Percentiles rank a stretch among this genome's conserved stretches.
These are phyloP conservation scores for Naganishia friedmannii DNA, from an alignment of 768 basidiomycete genomes.

Conservation along the genomic window DNA sequence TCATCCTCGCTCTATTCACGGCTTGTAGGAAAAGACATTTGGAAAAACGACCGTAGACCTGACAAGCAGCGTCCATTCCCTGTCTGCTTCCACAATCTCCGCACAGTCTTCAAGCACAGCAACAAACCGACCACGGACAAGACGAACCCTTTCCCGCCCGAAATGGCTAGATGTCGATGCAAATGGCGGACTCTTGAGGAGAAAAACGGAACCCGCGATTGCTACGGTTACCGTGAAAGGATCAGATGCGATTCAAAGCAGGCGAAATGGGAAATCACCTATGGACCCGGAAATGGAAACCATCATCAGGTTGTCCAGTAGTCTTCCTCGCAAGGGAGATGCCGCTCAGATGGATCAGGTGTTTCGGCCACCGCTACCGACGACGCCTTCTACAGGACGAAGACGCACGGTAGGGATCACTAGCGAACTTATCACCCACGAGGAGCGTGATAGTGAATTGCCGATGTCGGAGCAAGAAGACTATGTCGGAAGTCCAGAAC, in stretches of 20 bases:
- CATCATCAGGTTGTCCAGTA: background rate
- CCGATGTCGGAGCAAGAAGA: background rate
- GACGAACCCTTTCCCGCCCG: slow-evolving; percentile 1
- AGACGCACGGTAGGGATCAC: background rate
- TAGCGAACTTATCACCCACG: background rate
- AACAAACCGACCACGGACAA: background rate
- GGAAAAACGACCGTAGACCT: background rate
- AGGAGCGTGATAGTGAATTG: background rate
- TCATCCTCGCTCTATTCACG: background rate
- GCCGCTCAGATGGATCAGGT: background rate
- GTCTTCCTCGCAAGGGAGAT: background rate
- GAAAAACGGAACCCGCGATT: slow-evolving; percentile 7
- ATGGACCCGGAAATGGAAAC: slow-evolving; percentile 2
- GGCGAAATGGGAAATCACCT: background rate
- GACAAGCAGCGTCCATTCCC: too few species aligned
- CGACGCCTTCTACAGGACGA: background rate
- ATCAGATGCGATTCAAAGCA: background rate
- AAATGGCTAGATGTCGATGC: slow-evolving; percentile 21
- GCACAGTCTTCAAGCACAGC: background rate
- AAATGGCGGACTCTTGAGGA: slow-evolving; percentile 14
- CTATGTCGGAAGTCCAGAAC: background rate
- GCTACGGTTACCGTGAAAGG: slow-evolving; percentile 13
- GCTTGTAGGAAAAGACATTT: background rate
- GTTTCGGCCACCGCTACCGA: background rate
- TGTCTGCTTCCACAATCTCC: background rate